phyloP scores from a whole-genome alignment of 805 yeast species.

The Starmerella etchellsii region DNA sequence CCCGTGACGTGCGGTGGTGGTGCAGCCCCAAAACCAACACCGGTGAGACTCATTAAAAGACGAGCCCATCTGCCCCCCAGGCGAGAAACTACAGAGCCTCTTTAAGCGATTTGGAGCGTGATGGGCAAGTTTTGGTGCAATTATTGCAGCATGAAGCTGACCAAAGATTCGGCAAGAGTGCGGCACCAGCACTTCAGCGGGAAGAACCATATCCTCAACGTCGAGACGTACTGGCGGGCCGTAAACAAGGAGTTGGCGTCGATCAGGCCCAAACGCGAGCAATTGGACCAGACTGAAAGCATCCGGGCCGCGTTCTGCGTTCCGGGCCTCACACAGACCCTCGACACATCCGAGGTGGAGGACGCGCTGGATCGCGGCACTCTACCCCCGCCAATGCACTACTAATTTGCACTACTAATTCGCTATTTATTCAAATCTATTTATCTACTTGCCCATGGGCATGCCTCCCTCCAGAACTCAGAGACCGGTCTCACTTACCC shows the following conservation, averaged over 20 bases:
- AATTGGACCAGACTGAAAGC: conserved; percentile 12
- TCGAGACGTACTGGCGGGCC: conserved; percentile 18
- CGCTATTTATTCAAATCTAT: too few species aligned
- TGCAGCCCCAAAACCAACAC: too few species aligned
- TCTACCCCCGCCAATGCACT: conserved; percentile 12
- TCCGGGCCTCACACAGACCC: conserved; percentile 13
- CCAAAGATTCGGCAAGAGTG: conserved; percentile 18
- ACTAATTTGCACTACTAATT: background rate
- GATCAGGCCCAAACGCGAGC: background rate
- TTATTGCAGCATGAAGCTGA: conserved; percentile 17
- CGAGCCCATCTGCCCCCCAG: too few species aligned
- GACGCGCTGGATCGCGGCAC: conserved; percentile 5
- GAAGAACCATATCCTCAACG: conserved; percentile 13
- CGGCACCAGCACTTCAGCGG: conserved; percentile 19
- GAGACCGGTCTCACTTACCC: too few species aligned
- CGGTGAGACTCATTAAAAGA: too few species aligned
- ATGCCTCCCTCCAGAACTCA: too few species aligned
- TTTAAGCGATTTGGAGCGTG: too few species aligned
- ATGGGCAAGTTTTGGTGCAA: conserved; percentile 20
- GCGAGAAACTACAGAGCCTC: too few species aligned
- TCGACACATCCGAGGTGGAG: conserved; percentile 9
- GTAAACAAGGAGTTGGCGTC: conserved; percentile 1
- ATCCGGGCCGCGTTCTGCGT: conserved; percentile 8
- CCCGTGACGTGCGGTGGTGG: too few species aligned
- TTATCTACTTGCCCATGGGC: too few species aligned